A percentile compares a stretch with the other conserved stretches of the same genome.
Evolutionary conservation across 2,329 filamentous ascomycete genomes (phyloP).

Genomic region (Magnaporthiopsis incrustans): DNA sequence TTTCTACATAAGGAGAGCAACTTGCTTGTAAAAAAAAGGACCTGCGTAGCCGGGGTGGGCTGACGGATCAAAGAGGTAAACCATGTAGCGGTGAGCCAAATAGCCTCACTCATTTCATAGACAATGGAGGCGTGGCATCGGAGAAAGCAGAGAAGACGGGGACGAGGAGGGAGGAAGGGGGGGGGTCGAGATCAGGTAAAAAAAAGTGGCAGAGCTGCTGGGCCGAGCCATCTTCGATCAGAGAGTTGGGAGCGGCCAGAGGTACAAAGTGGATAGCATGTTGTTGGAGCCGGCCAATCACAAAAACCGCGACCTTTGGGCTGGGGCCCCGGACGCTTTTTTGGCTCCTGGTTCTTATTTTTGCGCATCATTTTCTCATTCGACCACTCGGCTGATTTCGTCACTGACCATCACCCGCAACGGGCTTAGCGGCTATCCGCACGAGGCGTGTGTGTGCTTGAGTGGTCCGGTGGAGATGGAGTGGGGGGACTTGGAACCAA

Average conservation of each 20-base stretch:
- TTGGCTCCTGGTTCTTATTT: too few relatives aligned
- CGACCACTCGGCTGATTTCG: slow-evolving; percentile 7
- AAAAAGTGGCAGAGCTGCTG: neutral
- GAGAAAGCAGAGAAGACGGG: slow-evolving; percentile 6
- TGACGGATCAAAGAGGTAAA: neutral
- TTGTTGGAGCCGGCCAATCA: slow-evolving; percentile 30
- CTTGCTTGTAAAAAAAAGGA: neutral
- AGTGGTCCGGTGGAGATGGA: neutral
- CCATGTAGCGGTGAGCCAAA: too few relatives aligned
- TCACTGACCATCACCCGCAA: slow-evolving; percentile 10
- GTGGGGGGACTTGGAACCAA: too few relatives aligned
- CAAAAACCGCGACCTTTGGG: slow-evolving; percentile 24
- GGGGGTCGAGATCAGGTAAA: slow-evolving; percentile 7
- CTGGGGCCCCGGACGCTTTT: too few relatives aligned
- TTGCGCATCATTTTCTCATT: slow-evolving; percentile 13
- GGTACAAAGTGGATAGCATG: slow-evolving; percentile 22
- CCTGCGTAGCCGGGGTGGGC: neutral
- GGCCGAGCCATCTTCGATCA: neutral
- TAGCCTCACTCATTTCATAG: too few relatives aligned
- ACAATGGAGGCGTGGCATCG: neutral
- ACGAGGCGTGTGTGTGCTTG: too few relatives aligned
- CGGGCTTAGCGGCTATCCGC: slow-evolving; percentile 4
- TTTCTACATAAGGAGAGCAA: neutral
- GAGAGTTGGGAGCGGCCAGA: slow-evolving; percentile 15
- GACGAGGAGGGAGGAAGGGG: slow-evolving; percentile 5